A percentile compares a stretch with the other conserved stretches of the same genome.
These are phyloP conservation scores for Suillus paluster DNA, from an alignment of 768 basidiomycete genomes.

Conservation along the genomic window DNA sequence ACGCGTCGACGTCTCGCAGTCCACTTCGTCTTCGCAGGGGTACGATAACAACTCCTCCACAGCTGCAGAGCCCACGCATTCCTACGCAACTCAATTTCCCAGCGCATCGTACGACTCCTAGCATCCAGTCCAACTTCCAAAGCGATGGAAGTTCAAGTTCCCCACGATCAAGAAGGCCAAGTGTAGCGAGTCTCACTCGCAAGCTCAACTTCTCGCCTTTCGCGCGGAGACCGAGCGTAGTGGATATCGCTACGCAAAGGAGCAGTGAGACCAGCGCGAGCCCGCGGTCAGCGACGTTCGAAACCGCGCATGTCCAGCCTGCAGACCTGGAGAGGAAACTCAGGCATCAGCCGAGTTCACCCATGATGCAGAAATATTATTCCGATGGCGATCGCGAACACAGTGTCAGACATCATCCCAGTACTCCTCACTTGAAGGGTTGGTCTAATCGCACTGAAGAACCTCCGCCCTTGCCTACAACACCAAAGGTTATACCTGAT, in stretches of 20 bases:
- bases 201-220: constrained; percentile 36
- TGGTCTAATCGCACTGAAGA: constrained; percentile 10
- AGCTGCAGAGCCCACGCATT: constrained; percentile 19
- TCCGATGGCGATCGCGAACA: constrained; percentile 16
- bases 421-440: constrained; percentile 9
- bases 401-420: neutral
- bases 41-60: constrained; percentile 19
- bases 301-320: constrained; percentile 11
- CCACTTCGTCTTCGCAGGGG: constrained; percentile 14
- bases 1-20: constrained; percentile 7
- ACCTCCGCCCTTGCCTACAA: constrained; percentile 12
- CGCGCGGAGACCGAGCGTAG: constrained; percentile 26
- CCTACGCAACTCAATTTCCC: constrained; percentile 12
- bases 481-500: constrained; percentile 14
- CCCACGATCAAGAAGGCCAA: constrained; percentile 23
- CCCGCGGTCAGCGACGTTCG: constrained; percentile 17
- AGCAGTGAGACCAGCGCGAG: constrained; percentile 14
- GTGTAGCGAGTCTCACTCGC: constrained; percentile 36
- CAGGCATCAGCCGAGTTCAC: constrained; percentile 31
- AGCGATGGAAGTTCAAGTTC: constrained; percentile 15
- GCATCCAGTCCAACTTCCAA: constrained; percentile 22
- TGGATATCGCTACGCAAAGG: constrained; percentile 18
- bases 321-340: constrained; percentile 14
- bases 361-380: constrained; percentile 10
- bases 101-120: constrained; percentile 24